These are phyloP conservation scores for Cyclanthera cordifolia DNA, from an alignment of 306 rosid genomes.

Conservation along the genomic window DNA sequence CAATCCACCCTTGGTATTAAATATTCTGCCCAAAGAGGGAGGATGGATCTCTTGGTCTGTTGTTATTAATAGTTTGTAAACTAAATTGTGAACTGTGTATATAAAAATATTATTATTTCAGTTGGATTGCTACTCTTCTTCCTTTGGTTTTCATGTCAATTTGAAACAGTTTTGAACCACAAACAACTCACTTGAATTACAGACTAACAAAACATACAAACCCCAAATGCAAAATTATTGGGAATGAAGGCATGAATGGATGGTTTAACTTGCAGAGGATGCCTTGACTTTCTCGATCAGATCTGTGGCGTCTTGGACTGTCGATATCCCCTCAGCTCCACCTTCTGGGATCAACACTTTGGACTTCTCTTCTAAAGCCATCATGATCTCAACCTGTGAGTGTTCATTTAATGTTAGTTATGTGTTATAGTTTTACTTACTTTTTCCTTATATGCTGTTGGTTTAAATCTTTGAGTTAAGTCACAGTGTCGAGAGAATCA, in stretches of 20 bases:
- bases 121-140: neutral
- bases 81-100: neutral
- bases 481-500: conserved; percentile 55
- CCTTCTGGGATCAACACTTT: conserved; percentile 48
- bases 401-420: neutral
- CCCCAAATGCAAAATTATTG: neutral
- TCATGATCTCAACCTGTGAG: conserved; percentile 50
- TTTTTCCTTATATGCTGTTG: neutral
- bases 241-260: neutral
- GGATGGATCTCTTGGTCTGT: neutral
- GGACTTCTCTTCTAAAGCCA: conserved; percentile 60
- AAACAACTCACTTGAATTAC: neutral
- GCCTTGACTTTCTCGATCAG: conserved; percentile 46
- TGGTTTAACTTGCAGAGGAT: conserved; percentile 12
- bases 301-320: conserved; percentile 63
- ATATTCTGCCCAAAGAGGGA: neutral
- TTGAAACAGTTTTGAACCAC: neutral
- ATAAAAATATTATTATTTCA: neutral
- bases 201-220: neutral
- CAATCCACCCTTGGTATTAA: neutral
- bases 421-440: neutral
- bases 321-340: conserved; percentile 56
- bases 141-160: neutral
- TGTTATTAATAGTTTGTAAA: neutral
- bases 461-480: conserved; percentile 6